phyloP scores from a whole-genome alignment of 169 alveolate species.

The Eimeria nieschulzi region DNA sequence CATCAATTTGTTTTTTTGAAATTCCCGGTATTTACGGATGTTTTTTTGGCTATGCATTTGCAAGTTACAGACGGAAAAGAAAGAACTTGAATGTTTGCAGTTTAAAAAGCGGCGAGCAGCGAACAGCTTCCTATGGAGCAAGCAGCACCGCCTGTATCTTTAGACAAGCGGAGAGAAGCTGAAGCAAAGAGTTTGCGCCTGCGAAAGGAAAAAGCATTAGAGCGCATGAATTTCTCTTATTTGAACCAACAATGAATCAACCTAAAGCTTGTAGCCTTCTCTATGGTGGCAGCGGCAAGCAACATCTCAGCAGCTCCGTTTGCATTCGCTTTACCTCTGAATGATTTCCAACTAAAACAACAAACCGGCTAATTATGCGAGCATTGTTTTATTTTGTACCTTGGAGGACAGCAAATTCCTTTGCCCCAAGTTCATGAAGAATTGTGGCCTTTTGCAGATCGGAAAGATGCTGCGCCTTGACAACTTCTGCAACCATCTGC shows the following conservation, averaged over 20 bases:
- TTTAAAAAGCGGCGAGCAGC: neutral
- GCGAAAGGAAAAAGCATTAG: neutral
- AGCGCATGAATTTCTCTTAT: neutral
- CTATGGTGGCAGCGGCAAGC: too few relatives aligned
- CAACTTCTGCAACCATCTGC: constrained; percentile 72
- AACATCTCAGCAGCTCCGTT: too few relatives aligned
- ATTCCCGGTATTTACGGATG: too few relatives aligned
- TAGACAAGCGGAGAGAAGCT: constrained; percentile 50
- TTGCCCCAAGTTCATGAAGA: constrained; percentile 32
- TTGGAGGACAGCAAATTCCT: constrained; percentile 75
- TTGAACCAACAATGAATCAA: too few relatives aligned
- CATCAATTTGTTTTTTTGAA: too few relatives aligned
- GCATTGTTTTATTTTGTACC: neutral
- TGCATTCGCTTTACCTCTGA: too few relatives aligned
- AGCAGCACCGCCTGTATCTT: constrained; percentile 54
- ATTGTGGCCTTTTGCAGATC: constrained; percentile 75
- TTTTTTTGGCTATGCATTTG: too few relatives aligned
- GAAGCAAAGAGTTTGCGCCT: constrained; percentile 45
- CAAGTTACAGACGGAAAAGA: too few relatives aligned
- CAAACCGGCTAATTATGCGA: too few relatives aligned
- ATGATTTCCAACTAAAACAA: neutral
- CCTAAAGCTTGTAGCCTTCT: too few relatives aligned
- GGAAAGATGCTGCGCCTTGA: constrained; percentile 5
- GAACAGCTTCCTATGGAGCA: neutral
- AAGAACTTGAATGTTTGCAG: neutral